Evolutionary conservation across 228 moss, liverwort and hornwort species (phyloP).

Genomic region (Sphagnum fallax): DNA sequence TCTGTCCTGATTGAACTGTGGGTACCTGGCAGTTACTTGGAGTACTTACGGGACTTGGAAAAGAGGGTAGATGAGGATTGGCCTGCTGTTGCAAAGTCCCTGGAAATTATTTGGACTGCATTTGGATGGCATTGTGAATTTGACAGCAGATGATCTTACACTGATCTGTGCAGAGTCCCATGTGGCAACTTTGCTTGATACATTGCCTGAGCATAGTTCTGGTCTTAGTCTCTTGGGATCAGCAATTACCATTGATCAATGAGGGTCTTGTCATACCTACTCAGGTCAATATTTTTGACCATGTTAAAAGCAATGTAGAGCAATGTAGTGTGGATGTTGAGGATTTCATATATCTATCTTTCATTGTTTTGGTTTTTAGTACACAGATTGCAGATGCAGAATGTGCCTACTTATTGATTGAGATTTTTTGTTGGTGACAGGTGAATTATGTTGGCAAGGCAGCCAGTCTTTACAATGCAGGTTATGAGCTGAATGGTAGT

Average conservation of each 20-base stretch:
- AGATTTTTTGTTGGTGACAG: conserved; percentile 20
- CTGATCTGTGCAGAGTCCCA: conserved; percentile 55
- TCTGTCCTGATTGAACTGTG: too few species aligned
- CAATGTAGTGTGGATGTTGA: too few species aligned
- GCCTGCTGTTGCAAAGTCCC: conserved; percentile 68
- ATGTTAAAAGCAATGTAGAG: background rate
- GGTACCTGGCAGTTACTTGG: conserved; percentile 61
- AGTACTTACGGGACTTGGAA: conserved; percentile 87
- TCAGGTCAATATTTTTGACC: conserved; percentile 34
- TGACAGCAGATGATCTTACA: conserved; percentile 84
- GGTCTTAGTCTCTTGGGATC: conserved; percentile 47
- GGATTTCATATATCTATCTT: background rate
- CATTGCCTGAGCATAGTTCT: conserved; percentile 56
- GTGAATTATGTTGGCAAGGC: conserved; percentile 99
- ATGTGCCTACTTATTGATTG: background rate
- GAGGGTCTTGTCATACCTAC: conserved; percentile 95
- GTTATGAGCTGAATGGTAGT: conserved; percentile 87
- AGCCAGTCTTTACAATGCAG: conserved; percentile 76
- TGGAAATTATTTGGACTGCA: conserved; percentile 72
- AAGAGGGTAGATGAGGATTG: conserved; percentile 93
- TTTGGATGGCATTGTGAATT: conserved; percentile 72
- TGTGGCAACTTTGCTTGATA: conserved; percentile 68
- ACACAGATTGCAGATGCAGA: background rate
- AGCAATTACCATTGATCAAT: conserved; percentile 48
- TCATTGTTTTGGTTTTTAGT: background rate